These are phyloP conservation scores for Pythium rhizo-oryzae DNA, from an alignment of 352 stramenopile species.

Conservation along the genomic window DNA sequence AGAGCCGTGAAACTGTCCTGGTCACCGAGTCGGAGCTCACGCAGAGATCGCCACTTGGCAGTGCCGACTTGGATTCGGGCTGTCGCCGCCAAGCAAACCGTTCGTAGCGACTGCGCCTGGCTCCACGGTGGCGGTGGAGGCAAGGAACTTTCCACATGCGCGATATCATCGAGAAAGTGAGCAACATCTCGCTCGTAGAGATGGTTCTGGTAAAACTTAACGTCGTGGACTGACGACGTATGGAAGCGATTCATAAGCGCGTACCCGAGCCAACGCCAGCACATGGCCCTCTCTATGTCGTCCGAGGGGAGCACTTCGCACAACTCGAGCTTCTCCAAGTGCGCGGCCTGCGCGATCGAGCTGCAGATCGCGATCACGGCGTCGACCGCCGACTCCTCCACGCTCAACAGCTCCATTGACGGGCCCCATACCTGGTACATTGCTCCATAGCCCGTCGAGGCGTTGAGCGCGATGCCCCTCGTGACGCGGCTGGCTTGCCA, in stretches of 20 bases:
- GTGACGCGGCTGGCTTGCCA: neutral
- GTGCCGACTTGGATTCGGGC: neutral
- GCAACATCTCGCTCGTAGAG: neutral
- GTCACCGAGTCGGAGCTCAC: neutral
- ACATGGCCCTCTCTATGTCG: neutral
- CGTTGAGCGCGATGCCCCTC: conserved; percentile 1
- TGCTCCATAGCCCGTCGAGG: neutral
- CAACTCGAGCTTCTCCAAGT: neutral
- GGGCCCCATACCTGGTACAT: neutral
- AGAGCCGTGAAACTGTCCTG: neutral
- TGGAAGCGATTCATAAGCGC: neutral
- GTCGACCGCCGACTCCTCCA: neutral
- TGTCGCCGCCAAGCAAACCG: neutral
- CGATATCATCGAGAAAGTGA: neutral
- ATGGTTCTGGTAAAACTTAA: neutral
- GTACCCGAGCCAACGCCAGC: conserved; percentile 15
- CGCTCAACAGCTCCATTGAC: neutral
- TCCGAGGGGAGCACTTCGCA: neutral
- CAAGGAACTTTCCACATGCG: neutral
- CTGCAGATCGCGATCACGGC: neutral
- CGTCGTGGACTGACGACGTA: neutral
- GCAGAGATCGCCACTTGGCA: neutral
- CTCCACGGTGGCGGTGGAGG: neutral
- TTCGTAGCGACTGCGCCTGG: neutral
- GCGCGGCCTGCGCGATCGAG: neutral